A percentile compares a stretch with the other conserved stretches of the same genome.
Conservation (phyloP, 345 rosid genomes). For the Brassica juncea region DNA sequence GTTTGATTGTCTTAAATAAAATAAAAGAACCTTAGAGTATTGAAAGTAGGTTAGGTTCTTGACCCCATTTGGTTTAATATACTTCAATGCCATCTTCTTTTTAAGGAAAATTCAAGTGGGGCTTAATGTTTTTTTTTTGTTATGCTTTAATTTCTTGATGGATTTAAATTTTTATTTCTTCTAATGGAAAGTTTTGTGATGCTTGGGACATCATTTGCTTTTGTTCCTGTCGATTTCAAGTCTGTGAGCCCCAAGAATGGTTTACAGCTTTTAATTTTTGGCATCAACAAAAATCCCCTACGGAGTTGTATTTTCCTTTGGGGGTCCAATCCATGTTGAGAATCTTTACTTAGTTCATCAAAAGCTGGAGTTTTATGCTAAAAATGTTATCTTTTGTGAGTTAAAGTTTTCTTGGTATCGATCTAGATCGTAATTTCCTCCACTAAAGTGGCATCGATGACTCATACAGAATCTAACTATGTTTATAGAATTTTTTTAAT, state of each 20-base stretch:
- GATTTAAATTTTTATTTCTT: conserved; percentile 15
- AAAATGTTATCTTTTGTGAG: conserved; percentile 11
- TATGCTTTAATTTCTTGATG: conserved; percentile 18
- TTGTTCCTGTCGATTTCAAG: conserved; percentile 32
- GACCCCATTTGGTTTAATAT: conserved; percentile 25
- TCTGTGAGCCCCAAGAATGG: conserved; percentile 37
- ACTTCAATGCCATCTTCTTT: conserved; percentile 17
- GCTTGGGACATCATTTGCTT: conserved; percentile 38
- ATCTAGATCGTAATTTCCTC: background rate
- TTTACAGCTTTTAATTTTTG: conserved; percentile 34
- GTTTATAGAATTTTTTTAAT: background rate
- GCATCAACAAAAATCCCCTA: conserved; percentile 26
- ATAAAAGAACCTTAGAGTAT: background rate
- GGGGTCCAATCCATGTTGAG: conserved; percentile 37
- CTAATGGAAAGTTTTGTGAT: conserved; percentile 36
- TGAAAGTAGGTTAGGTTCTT: conserved; percentile 13
- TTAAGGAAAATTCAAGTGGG: conserved; percentile 37
- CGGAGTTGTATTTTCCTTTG: conserved; percentile 11
- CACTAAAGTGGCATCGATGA: background rate
- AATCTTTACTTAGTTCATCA: conserved; percentile 32
- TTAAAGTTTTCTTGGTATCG: background rate
- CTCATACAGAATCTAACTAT: background rate
- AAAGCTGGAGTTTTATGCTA: conserved; percentile 12
- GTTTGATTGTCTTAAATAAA: background rate
- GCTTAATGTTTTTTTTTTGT: conserved; percentile 17